Evolutionary conservation across 2,329 filamentous ascomycete species (phyloP), one percentile per base, ranked within the genome.

Genomic region (Periconia digitata): DNA sequence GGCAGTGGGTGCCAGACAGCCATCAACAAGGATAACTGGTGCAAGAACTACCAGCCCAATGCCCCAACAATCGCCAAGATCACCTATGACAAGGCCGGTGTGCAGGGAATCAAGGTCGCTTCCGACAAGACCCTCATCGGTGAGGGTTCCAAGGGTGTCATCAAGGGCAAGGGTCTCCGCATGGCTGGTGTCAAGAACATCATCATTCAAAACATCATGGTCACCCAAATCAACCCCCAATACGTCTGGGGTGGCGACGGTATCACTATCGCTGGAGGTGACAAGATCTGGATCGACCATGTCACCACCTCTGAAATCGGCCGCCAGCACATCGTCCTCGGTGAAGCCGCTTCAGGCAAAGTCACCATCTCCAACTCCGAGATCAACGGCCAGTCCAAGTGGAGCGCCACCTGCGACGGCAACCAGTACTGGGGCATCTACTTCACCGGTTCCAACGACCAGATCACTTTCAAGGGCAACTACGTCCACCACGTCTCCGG

Each of bases 1-100:
- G 82, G 76, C 72, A 80, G 79, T 23, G 77, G 64, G 16, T 80
- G 82, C 66, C 82, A 85, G 72, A 56, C 75, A 35, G 79, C 82
- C 52, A 83, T 85, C 62, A 81, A 85, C 72, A 67, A 78, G 66
- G 35, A 56, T 41, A 40, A 56, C 42, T 55, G 60, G 55, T 40
- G 46, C 43, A 51, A 40, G 8, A 35, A 42, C 35, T 51, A 55
- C 36, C 46, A 46, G 10, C 27, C 44, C 7, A 27, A 40, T 17
- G 44, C 53, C 40, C 49, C 49, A 47, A 53, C 47, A 10, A 47
- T 56, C 43, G 52, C 42, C 40, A n/a, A n/a, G n/a, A 53, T 55
- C 2, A 67, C 59, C 15, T 71, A 70, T 49, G 64, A 70, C 58
- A 64, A 62, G n/a, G 67, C 64, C 1, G 60, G 60, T 24, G 44